Base-by-base conservation (phyloP, 2,329 filamentous ascomycete genomes). In the Neonectria neomacrospora region DNA sequence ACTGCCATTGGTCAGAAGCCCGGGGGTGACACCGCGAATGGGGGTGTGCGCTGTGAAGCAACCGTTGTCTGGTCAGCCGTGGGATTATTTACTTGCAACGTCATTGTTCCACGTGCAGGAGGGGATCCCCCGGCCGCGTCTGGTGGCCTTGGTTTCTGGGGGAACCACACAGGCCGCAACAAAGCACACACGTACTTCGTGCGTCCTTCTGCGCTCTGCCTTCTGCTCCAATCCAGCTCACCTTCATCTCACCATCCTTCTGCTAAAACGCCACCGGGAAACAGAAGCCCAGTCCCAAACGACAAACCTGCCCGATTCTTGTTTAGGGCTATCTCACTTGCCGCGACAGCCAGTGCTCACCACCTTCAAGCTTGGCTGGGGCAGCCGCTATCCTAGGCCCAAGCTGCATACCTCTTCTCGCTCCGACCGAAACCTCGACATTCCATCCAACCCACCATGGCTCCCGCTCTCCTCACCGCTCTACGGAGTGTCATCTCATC, bases 381-480 rank as follows among this genome's bases (percentile, higher is more conserved):
- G 67, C 69, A 53, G 62, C 66, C 70, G 71, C 65, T 70, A 71
- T 69, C 69, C 67, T 67, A 65, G n/a, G 65, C 70, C 71, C 62
- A 64, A 58, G 67, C 68, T 61, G n/a, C 62, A 61, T 52, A 57
- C 45, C 45, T 28, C 42, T 28, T 23, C 41, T 34, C 12, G 41
- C 56, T 37, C 20, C 44, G 42, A 61, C 67, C 58, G 66, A 72
- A 65, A 72, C 70, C 63, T 61, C 54, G 56, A 22, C 58, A 69
- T 70, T 64, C 62, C 61, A 64, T 26, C 39, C 28, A 50, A 50
- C 50, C 58, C 55, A 72, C 48, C 61, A 80, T 80, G 82, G 81
- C 82, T 58, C 82, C 82, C 41, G 77, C 80, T 26, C 65, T 82
- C 48, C 53, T 76, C 63, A 69, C 66, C 26, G 67, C 73, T 51